A percentile compares a stretch with the other conserved stretches of the same genome.
Evolutionary conservation across 768 basidiomycete species (phyloP).

Genomic region (Boletus rubescentipes): DNA sequence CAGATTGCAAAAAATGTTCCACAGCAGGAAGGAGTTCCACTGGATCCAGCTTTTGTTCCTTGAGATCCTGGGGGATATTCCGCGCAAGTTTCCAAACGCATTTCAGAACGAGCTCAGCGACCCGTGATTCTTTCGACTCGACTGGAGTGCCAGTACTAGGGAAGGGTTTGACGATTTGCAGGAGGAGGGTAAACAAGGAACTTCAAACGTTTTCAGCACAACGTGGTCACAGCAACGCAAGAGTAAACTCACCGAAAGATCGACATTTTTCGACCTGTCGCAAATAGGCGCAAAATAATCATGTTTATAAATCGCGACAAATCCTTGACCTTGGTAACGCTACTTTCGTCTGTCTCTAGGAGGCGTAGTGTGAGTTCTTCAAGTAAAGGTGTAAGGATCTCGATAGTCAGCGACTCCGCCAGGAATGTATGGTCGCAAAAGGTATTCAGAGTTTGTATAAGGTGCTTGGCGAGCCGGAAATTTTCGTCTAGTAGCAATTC

Average conservation of each 20-base stretch:
- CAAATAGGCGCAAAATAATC: slow-evolving; percentile 92
- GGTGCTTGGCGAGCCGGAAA: slow-evolving; percentile 93
- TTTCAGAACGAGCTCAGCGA: slow-evolving; percentile 91
- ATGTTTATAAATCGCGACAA: slow-evolving; percentile 97
- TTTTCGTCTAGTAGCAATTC: slow-evolving; percentile 74
- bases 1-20: slow-evolving; percentile 89
- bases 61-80: slow-evolving; percentile 90
- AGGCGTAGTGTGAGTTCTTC: slow-evolving; percentile 90
- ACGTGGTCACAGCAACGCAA: background rate
- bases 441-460: slow-evolving; percentile 93
- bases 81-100: slow-evolving; percentile 98
- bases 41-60: slow-evolving; percentile 75
- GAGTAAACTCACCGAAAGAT: slow-evolving; percentile 72
- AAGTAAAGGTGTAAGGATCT: slow-evolving; percentile 81
- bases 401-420: slow-evolving; percentile 83
- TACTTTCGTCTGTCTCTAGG: slow-evolving; percentile 89
- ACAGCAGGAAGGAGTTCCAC: slow-evolving; percentile 89
- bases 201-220: slow-evolving; percentile 14
- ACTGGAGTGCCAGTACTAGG: slow-evolving; percentile 66
- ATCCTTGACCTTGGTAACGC: slow-evolving; percentile 84
- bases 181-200: slow-evolving; percentile 74
- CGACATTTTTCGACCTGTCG: slow-evolving; percentile 85
- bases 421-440: slow-evolving; percentile 90
- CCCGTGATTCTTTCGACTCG: slow-evolving; percentile 81
- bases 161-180: slow-evolving; percentile 84